These are phyloP conservation scores for Datura wrightii DNA, from an alignment of 257 asterid species.

Conservation along the genomic window DNA sequence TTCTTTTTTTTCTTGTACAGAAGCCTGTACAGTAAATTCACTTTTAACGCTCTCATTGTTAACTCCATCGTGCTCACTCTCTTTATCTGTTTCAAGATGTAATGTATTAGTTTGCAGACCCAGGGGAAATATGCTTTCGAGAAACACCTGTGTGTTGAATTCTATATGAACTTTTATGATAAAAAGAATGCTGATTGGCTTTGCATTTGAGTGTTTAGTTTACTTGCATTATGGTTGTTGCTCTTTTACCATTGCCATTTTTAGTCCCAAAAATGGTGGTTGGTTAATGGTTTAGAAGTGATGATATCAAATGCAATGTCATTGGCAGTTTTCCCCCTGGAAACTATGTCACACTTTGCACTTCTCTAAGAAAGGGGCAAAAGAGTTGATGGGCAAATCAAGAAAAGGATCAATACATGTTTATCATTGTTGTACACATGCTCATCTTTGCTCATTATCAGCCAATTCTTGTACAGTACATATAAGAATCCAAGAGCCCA, in stretches of 20 bases:
- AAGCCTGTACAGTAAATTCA: conserved; percentile 50
- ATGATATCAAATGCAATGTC: no score
- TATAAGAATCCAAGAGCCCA: no score
- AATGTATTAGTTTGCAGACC: conserved; percentile 26
- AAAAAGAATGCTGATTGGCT: background rate
- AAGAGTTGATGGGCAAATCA: no score
- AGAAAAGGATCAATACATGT: no score
- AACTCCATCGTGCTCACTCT: background rate
- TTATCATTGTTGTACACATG: no score
- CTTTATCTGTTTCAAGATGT: conserved; percentile 18
- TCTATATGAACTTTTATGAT: background rate
- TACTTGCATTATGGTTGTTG: background rate
- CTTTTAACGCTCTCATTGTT: conserved; percentile 32
- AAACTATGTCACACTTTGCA: no score
- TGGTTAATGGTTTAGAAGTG: background rate
- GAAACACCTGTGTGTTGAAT: conserved; percentile 13
- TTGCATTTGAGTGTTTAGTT: background rate
- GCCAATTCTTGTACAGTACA: no score
- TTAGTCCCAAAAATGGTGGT: background rate
- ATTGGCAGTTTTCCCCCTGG: no score
- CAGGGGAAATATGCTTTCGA: conserved; percentile 21
- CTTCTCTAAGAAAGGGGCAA: background rate
- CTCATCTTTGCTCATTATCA: no score
- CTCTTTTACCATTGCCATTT: background rate
- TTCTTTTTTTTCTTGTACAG: conserved; percentile 38